Evolutionary conservation across 2,329 filamentous ascomycete species (phyloP).

Genomic region (Xylaria hypoxylon): DNA sequence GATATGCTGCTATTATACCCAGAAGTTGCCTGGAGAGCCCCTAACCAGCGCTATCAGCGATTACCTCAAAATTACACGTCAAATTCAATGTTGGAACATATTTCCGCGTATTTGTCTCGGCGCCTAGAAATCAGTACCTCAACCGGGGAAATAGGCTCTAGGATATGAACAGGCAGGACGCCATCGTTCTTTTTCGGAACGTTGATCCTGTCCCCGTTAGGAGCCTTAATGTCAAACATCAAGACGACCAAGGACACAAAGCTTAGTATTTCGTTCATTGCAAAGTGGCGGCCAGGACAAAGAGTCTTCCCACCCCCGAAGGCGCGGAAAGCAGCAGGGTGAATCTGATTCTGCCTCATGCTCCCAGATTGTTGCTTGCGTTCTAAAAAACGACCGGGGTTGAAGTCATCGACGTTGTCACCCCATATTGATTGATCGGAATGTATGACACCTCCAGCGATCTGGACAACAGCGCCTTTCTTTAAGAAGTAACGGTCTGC

Average conservation of each 20-base stretch:
- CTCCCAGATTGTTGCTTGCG: constrained; percentile 17
- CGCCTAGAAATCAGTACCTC: constrained; percentile 43
- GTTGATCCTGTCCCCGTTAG: constrained; percentile 39
- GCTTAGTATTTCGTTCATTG: constrained; percentile 54
- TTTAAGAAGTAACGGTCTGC: constrained; percentile 57
- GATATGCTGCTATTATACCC: neutral
- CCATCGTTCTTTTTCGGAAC: constrained; percentile 49
- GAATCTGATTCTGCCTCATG: constrained; percentile 37
- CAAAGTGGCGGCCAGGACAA: constrained; percentile 56
- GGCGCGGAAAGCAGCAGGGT: constrained; percentile 52
- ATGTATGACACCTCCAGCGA: constrained; percentile 59
- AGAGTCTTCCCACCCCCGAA: constrained; percentile 57
- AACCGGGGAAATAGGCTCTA: constrained; percentile 46
- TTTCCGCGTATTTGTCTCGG: constrained; percentile 18
- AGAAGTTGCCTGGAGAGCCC: neutral
- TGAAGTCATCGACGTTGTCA: constrained; percentile 55
- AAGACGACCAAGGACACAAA: constrained; percentile 51
- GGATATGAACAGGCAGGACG: constrained; percentile 50
- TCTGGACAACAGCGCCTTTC: constrained; percentile 57
- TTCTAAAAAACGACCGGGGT: constrained; percentile 56
- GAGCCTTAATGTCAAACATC: constrained; percentile 48
- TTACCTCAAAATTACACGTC: constrained; percentile 17
- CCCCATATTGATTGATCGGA: constrained; percentile 58
- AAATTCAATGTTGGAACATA: constrained; percentile 25
- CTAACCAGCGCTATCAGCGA: neutral